Evolutionary conservation across 2,329 filamentous ascomycete species (phyloP).

Genomic region (Fusarium setosum): DNA sequence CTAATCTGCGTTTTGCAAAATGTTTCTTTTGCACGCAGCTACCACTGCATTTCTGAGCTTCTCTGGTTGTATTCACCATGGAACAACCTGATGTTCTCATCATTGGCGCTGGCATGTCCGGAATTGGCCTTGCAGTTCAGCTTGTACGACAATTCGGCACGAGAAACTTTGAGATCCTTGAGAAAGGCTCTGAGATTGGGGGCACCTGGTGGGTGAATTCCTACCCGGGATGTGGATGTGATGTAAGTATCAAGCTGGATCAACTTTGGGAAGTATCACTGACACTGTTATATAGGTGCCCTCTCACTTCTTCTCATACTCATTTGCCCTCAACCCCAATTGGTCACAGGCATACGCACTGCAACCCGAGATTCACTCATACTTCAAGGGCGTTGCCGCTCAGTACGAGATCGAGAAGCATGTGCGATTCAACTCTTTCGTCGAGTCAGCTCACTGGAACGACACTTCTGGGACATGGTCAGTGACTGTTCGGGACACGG

Average conservation of each 20-base stretch:
- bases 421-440: slow-evolving; percentile 28
- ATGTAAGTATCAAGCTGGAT: slow-evolving; percentile 18
- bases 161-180: slow-evolving; percentile 39
- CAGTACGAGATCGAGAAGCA: slow-evolving; percentile 35
- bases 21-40: too few species aligned
- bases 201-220: slow-evolving; percentile 43
- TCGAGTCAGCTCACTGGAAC: slow-evolving; percentile 40
- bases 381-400: slow-evolving; percentile 33
- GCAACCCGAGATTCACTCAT: slow-evolving; percentile 42
- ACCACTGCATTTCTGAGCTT: too few species aligned
- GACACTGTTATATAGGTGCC: slow-evolving; percentile 26
- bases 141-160: slow-evolving; percentile 28
- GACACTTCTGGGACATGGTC: slow-evolving; percentile 33
- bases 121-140: slow-evolving; percentile 39
- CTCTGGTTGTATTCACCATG: too few species aligned
- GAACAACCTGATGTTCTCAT: slow-evolving; percentile 37
- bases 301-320: slow-evolving; percentile 45
- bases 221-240: slow-evolving; percentile 43
- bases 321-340: slow-evolving; percentile 42
- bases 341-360: slow-evolving; percentile 42
- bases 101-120: slow-evolving; percentile 45
- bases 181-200: slow-evolving; percentile 35
- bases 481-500: slow-evolving; percentile 19
- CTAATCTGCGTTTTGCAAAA: too few species aligned
- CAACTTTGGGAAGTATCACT: fast-evolving